Evolutionary conservation across 768 basidiomycete genomes (phyloP).

Genomic region (Tulasnella sp.): DNA sequence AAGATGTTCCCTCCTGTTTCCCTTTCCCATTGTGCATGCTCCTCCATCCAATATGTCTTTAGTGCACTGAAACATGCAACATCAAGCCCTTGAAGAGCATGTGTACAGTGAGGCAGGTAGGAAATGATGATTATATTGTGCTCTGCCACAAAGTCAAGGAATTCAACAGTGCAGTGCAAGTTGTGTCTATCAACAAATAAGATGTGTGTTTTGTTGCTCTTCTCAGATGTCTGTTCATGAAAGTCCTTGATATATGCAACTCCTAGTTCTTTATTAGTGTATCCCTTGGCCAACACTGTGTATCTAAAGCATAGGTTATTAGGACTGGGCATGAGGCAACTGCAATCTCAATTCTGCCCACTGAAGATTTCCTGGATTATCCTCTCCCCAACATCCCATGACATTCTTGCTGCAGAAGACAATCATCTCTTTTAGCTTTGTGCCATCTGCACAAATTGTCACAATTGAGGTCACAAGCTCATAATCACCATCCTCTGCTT

Average conservation of each 20-base stretch:
- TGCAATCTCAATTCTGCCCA: not conserved
- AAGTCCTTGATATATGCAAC: constrained; percentile 34
- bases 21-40: constrained; percentile 25
- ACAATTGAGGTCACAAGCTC: constrained; percentile 16
- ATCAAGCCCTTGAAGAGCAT: constrained; percentile 22
- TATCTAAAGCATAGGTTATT: not conserved
- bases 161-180: constrained; percentile 33
- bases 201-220: constrained; percentile 25
- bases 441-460: constrained; percentile 10
- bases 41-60: constrained; percentile 26
- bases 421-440: constrained; percentile 6
- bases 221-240: constrained; percentile 30
- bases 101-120: constrained; percentile 38
- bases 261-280: constrained; percentile 32
- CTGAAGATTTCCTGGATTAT: not conserved
- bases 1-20: constrained; percentile 21
- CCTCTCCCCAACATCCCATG: constrained; percentile 3
- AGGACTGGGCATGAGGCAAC: not conserved
- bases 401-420: constrained; percentile 16
- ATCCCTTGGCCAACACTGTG: constrained; percentile 23
- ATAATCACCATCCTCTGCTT: constrained; percentile 3
- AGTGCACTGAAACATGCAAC: constrained; percentile 21
- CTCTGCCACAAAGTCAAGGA: constrained; percentile 26
- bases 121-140: constrained; percentile 35
- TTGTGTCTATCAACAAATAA: constrained; percentile 40